phyloP scores from a whole-genome alignment of 345 rosid genomes.

The Raphanus sativus region DNA sequence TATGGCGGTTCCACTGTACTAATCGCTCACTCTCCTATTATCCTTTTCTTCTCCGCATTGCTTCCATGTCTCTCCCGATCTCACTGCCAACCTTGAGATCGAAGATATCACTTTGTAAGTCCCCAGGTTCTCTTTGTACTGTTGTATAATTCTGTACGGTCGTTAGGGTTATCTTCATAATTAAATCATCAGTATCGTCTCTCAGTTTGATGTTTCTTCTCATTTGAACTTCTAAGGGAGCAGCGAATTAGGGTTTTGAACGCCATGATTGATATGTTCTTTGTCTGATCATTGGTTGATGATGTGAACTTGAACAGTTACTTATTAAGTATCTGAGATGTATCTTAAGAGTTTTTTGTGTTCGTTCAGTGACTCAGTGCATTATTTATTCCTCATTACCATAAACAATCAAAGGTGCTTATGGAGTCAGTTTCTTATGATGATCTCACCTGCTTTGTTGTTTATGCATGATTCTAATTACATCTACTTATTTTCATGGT shows the following conservation, averaged over 20 bases:
- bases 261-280: not conserved
- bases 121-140: too few relatives aligned
- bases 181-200: not conserved
- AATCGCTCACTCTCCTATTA: not conserved
- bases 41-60: not conserved
- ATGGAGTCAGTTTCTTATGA: not conserved
- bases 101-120: conserved; percentile 10
- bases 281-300: conserved; percentile 7
- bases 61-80: not conserved
- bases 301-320: conserved; percentile 5
- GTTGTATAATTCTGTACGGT: not conserved
- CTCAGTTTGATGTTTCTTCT: not conserved
- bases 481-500: not conserved
- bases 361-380: not conserved
- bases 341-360: not conserved
- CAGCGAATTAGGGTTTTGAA: conserved; percentile 5
- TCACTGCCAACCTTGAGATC: not conserved
- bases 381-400: not conserved
- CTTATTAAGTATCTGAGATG: not conserved
- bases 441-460: conserved; percentile 2
- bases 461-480: too few relatives aligned
- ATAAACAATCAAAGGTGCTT: not conserved
- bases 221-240: not conserved
- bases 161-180: not conserved
- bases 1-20: not conserved